Percentiles rank a stretch among this genome's conserved stretches.
phyloP scores from a whole-genome alignment of 1,139 yeast species.

The Blastobotrys raffinosifermentans region DNA sequence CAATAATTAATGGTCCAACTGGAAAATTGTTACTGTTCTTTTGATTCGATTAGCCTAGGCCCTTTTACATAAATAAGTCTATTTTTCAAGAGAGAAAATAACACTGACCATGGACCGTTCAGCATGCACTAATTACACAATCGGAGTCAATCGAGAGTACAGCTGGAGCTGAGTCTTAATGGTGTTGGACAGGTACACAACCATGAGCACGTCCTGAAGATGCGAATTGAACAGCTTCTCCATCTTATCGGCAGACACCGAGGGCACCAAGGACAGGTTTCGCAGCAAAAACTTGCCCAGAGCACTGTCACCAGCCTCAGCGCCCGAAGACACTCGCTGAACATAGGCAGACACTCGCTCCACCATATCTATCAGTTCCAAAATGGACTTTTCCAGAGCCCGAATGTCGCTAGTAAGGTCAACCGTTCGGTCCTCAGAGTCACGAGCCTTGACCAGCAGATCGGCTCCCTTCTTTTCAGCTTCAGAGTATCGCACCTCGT shows the following conservation, averaged over 20 bases:
- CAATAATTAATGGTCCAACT: too few relatives aligned
- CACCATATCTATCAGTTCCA: slow-evolving; percentile 51
- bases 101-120: too few relatives aligned
- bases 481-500: slow-evolving; percentile 54
- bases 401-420: slow-evolving; percentile 39
- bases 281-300: slow-evolving; percentile 66
- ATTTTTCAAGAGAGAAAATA: too few relatives aligned
- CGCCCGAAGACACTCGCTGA: slow-evolving; percentile 40
- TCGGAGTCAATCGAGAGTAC: slow-evolving; percentile 66
- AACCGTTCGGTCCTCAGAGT: slow-evolving; percentile 33
- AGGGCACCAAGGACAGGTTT: slow-evolving; percentile 57
- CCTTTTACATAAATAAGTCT: too few relatives aligned
- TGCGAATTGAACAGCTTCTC: slow-evolving; percentile 63
- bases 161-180: slow-evolving; percentile 81
- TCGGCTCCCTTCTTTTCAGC: slow-evolving; percentile 44
- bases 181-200: slow-evolving; percentile 78
- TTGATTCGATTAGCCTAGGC: too few relatives aligned
- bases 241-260: slow-evolving; percentile 52
- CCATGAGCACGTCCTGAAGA: slow-evolving; percentile 76
- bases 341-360: slow-evolving; percentile 48
- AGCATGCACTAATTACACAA: slow-evolving; percentile 26
- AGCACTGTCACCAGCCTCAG: slow-evolving; percentile 38
- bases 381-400: slow-evolving; percentile 51
- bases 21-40: too few relatives aligned
- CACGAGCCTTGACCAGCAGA: slow-evolving; percentile 33